These are phyloP conservation scores for Leishmania major DNA, from an alignment of 208 protist species.

Conservation along the genomic window DNA sequence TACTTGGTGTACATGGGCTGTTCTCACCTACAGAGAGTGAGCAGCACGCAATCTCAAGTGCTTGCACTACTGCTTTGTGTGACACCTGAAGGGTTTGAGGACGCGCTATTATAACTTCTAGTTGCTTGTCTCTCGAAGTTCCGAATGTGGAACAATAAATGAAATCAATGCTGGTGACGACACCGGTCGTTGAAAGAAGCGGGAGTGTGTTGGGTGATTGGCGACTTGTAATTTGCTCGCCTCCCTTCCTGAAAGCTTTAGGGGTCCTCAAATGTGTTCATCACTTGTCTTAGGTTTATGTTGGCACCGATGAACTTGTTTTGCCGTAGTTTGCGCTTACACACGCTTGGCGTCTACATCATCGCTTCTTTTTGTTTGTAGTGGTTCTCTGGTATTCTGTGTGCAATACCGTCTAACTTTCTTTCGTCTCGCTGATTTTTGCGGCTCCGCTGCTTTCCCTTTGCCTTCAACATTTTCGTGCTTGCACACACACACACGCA, in stretches of 20 bases:
- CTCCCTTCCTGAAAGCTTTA: neutral
- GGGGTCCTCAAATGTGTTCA: conserved; percentile 14
- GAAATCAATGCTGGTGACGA: neutral
- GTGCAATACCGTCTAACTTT: neutral
- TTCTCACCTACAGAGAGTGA: neutral
- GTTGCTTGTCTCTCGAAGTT: neutral
- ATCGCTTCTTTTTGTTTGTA: conserved; percentile 20
- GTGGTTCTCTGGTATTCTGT: neutral
- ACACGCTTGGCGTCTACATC: neutral
- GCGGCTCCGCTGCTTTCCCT: conserved; percentile 18
- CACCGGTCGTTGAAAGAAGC: too few species aligned
- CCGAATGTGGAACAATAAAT: neutral
- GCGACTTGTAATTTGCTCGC: neutral
- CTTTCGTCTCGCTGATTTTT: conserved; percentile 7
- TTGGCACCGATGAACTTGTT: conserved; percentile 6
- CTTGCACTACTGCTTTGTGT: neutral
- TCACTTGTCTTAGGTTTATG: conserved; percentile 15
- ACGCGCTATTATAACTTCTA: neutral
- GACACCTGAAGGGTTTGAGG: neutral
- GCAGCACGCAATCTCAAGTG: neutral
- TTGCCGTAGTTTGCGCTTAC: conserved; percentile 9
- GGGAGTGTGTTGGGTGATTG: neutral
- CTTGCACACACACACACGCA: neutral
- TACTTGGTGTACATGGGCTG: neutral
- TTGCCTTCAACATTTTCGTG: neutral